These are phyloP conservation scores for Herpetomonas samuelpessoai DNA, from an alignment of 208 protist species.

Conservation along the genomic window DNA sequence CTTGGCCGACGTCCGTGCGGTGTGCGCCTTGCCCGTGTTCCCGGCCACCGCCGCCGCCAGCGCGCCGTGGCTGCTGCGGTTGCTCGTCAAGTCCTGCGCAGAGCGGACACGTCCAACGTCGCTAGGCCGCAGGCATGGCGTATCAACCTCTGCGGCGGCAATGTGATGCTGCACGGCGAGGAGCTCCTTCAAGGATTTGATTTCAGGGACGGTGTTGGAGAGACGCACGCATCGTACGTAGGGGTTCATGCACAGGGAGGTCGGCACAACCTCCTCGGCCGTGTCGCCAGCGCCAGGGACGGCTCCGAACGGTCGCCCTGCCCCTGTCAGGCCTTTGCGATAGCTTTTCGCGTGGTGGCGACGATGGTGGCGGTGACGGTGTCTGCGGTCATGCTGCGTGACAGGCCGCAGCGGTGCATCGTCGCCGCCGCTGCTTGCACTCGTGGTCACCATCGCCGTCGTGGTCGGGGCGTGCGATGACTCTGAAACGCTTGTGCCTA, in stretches of 20 bases:
- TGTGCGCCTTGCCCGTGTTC: no score
- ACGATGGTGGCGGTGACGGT: not conserved
- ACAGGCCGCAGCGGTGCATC: no score
- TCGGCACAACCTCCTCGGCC: conserved; percentile 16
- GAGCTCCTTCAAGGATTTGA: conserved; percentile 50
- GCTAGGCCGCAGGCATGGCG: conserved; percentile 35
- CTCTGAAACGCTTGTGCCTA: no score
- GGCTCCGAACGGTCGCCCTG: not conserved
- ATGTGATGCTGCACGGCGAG: conserved; percentile 17
- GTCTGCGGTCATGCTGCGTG: not conserved
- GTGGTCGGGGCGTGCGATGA: no score
- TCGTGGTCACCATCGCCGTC: no score
- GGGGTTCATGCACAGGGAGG: conserved; percentile 46
- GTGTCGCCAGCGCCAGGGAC: conserved; percentile 1
- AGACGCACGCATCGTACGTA: conserved; percentile 55
- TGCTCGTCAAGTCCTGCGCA: not conserved
- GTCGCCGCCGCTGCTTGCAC: no score
- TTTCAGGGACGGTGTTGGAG: conserved; percentile 30
- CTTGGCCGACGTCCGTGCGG: no score
- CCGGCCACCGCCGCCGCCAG: no score
- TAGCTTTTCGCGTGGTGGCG: no score
- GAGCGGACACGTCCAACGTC: conserved; percentile 11
- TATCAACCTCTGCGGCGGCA: conserved; percentile 41
- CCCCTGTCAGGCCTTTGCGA: no score
- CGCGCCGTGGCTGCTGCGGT: not conserved